Conservation (phyloP, 352 stramenopile genomes). For the Globisporangium perplexum region DNA sequence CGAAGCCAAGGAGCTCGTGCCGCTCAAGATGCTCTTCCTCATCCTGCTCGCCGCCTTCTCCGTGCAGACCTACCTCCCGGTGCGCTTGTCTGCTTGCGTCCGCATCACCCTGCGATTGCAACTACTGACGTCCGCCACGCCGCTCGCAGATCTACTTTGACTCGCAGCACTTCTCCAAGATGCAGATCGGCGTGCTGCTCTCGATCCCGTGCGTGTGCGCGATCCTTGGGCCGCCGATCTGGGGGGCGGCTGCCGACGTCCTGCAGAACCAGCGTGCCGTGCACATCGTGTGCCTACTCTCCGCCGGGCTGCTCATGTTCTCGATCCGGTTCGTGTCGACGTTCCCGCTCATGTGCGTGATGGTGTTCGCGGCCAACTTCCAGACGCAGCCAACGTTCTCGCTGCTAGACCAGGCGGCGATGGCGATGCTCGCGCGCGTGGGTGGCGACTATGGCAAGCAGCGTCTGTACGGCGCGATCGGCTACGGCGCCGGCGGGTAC, state of each 20-base stretch:
- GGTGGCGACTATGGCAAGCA: conserved; percentile 77
- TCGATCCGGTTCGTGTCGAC: conserved; percentile 52
- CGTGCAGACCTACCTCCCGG: conserved; percentile 58
- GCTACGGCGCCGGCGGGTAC: conserved; percentile 64
- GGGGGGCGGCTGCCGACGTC: conserved; percentile 55
- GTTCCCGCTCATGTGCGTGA: conserved; percentile 65
- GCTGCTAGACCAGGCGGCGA: conserved; percentile 59
- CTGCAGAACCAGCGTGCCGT: conserved; percentile 59
- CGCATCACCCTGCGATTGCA: too few relatives aligned
- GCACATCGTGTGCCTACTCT: conserved; percentile 56
- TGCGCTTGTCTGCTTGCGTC: conserved; percentile 15
- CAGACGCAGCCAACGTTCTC: conserved; percentile 61
- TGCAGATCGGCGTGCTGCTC: conserved; percentile 72
- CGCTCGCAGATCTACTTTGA: conserved; percentile 44
- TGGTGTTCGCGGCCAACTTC: conserved; percentile 73
- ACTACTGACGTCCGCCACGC: not conserved
- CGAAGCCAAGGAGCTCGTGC: conserved; percentile 50
- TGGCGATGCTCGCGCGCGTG: conserved; percentile 52
- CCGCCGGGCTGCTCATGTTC: conserved; percentile 64
- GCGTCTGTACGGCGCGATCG: conserved; percentile 60
- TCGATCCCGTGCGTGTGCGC: conserved; percentile 63
- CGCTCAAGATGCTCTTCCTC: conserved; percentile 69
- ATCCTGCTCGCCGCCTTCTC: conserved; percentile 67
- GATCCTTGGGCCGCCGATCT: conserved; percentile 63
- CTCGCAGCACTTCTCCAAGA: conserved; percentile 50